Evolutionary conservation across 768 basidiomycete species (phyloP).

Genomic region (Cyclocybe cylindracea): DNA sequence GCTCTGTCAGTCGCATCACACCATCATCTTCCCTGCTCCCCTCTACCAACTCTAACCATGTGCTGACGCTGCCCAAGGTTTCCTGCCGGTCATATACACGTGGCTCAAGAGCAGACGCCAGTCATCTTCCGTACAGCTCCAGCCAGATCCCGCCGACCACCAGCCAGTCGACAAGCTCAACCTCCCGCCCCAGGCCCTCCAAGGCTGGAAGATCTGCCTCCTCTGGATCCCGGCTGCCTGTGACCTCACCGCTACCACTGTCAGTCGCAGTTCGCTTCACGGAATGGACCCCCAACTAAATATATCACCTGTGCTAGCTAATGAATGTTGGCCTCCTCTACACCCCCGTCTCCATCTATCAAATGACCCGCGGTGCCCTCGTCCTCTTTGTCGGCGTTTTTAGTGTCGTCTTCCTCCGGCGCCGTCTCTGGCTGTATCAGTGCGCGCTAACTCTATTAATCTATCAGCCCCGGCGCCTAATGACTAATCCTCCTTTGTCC

Average conservation of each 20-base stretch:
- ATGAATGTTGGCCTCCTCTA: constrained; percentile 97
- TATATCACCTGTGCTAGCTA: constrained; percentile 42
- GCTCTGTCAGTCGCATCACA: constrained; percentile 64
- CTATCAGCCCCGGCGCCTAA: neutral
- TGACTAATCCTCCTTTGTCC: constrained; percentile 7
- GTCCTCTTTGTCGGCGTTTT: constrained; percentile 93
- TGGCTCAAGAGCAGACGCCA: constrained; percentile 53
- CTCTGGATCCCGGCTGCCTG: constrained; percentile 89
- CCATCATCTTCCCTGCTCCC: constrained; percentile 3
- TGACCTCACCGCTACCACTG: constrained; percentile 91
- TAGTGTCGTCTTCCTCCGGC: constrained; percentile 86
- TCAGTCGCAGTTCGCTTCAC: constrained; percentile 38
- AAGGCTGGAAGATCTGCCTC: constrained; percentile 71
- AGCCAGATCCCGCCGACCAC: constrained; percentile 50
- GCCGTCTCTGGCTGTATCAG: constrained; percentile 89
- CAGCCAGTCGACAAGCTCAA: constrained; percentile 28
- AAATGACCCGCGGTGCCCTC: constrained; percentile 93
- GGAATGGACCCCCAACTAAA: constrained; percentile 11
- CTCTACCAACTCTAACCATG: constrained; percentile 22
- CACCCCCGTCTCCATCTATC: constrained; percentile 96
- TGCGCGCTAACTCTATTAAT: constrained; percentile 29
- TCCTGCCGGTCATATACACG: constrained; percentile 80
- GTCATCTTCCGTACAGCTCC: constrained; percentile 53
- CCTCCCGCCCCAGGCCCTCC: constrained; percentile 44
- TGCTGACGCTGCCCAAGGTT: constrained; percentile 52